These are phyloP conservation scores for Stellera chamaejasme DNA, from an alignment of 345 rosid species.

Conservation along the genomic window DNA sequence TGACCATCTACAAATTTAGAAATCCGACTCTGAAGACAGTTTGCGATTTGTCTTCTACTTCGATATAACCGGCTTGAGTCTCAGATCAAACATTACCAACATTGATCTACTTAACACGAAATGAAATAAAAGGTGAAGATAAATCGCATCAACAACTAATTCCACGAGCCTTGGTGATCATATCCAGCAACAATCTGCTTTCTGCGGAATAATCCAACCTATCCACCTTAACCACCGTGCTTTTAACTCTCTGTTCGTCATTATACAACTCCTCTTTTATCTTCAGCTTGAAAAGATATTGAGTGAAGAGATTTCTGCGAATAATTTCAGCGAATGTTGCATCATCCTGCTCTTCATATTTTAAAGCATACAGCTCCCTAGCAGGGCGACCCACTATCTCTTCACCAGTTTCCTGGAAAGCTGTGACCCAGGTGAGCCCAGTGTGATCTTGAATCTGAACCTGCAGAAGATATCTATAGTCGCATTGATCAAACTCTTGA, in stretches of 20 bases:
- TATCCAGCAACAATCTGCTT: slow-evolving; percentile 54
- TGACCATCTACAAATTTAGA: too few relatives aligned
- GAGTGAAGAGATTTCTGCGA: slow-evolving; percentile 42
- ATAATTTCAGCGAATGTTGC: slow-evolving; percentile 41
- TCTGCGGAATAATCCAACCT: slow-evolving; percentile 50
- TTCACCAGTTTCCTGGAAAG: slow-evolving; percentile 85
- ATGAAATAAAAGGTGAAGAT: too few relatives aligned
- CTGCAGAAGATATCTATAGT: slow-evolving; percentile 81
- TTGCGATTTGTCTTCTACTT: too few relatives aligned
- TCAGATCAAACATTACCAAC: too few relatives aligned
- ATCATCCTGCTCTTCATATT: slow-evolving; percentile 55
- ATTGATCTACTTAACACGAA: too few relatives aligned
- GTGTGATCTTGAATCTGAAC: slow-evolving; percentile 87
- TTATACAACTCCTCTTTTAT: slow-evolving; percentile 83
- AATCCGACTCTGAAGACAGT: too few relatives aligned
- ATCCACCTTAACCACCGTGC: slow-evolving; percentile 64
- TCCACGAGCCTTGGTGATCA: slow-evolving; percentile 19
- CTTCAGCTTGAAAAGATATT: slow-evolving; percentile 61
- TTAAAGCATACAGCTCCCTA: slow-evolving; percentile 58
- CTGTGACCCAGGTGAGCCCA: slow-evolving; percentile 75
- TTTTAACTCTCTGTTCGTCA: slow-evolving; percentile 77
- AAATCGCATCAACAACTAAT: too few relatives aligned
- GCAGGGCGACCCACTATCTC: slow-evolving; percentile 70
- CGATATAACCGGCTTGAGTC: too few relatives aligned
- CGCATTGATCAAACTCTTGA: slow-evolving; percentile 81